phyloP scores from a whole-genome alignment of 2,329 filamentous ascomycete genomes.

The Pseudopithomyces maydicus region DNA sequence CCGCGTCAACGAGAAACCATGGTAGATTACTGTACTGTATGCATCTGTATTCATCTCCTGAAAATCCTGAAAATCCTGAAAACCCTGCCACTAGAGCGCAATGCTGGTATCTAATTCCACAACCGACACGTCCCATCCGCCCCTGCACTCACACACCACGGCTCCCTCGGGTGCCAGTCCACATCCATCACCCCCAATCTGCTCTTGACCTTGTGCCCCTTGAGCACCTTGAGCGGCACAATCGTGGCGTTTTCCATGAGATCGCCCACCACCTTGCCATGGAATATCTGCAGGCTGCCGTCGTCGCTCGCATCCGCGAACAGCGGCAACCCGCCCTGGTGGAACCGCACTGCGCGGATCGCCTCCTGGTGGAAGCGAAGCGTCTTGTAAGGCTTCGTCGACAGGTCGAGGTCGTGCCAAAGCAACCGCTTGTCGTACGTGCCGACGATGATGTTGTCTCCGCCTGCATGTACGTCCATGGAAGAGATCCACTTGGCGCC shows the following conservation, averaged over 20 bases:
- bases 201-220: conserved; percentile 84
- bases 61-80: neutral
- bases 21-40: too few relatives aligned
- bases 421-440: conserved; percentile 92
- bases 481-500: conserved; percentile 94
- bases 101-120: conserved; percentile 65
- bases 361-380: conserved; percentile 93
- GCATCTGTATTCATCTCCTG: conserved; percentile 4
- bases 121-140: conserved; percentile 91
- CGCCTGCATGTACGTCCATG: conserved; percentile 90
- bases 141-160: conserved; percentile 92
- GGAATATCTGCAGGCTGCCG: conserved; percentile 92
- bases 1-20: too few relatives aligned
- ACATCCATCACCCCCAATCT: conserved; percentile 90
- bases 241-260: conserved; percentile 96
- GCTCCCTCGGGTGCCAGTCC: conserved; percentile 93
- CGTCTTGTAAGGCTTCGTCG: conserved; percentile 90
- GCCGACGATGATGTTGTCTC: conserved; percentile 91
- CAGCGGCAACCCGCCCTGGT: conserved; percentile 76
- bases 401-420: conserved; percentile 97
- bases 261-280: conserved; percentile 92
- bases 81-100: neutral
- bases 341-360: conserved; percentile 86
- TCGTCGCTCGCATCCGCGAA: conserved; percentile 97
- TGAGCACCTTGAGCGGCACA: conserved; percentile 91